phyloP scores from a whole-genome alignment of 768 basidiomycete genomes.

The Pulveroboletus ravenelii region DNA sequence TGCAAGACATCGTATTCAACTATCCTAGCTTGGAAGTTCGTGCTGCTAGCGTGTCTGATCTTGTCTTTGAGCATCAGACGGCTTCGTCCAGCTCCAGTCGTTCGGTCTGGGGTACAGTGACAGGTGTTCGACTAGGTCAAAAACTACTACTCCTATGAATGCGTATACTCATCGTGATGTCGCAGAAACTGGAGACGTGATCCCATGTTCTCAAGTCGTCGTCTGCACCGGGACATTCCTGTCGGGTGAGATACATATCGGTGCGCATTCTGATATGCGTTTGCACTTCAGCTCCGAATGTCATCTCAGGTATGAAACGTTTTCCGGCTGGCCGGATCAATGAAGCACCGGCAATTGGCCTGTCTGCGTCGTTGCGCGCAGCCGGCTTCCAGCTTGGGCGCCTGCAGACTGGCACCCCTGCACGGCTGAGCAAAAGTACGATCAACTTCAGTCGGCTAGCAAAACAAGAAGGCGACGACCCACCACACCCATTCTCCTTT shows the following conservation, averaged over 20 bases:
- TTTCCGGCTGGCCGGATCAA: slow-evolving; percentile 76
- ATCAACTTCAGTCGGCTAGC: slow-evolving; percentile 64
- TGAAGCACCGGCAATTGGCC: slow-evolving; percentile 65
- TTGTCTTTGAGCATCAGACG: slow-evolving; percentile 54
- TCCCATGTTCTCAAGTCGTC: slow-evolving; percentile 76
- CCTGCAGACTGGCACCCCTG: slow-evolving; percentile 84
- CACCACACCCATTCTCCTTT: slow-evolving; percentile 73
- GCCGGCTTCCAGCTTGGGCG: slow-evolving; percentile 83
- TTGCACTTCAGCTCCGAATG: neutral
- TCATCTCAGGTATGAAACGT: slow-evolving; percentile 52
- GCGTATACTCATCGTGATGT: neutral
- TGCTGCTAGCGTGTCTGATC: slow-evolving; percentile 74
- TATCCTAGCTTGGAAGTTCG: slow-evolving; percentile 68
- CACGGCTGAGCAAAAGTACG: slow-evolving; percentile 63
- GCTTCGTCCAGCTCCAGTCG: slow-evolving; percentile 21
- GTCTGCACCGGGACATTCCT: slow-evolving; percentile 91
- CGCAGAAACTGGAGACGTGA: slow-evolving; percentile 67
- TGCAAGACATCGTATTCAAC: slow-evolving; percentile 63
- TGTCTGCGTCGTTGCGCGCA: slow-evolving; percentile 67
- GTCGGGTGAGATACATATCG: slow-evolving; percentile 88
- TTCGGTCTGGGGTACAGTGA: slow-evolving; percentile 47
- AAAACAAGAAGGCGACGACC: slow-evolving; percentile 61
- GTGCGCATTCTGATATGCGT: slow-evolving; percentile 32
- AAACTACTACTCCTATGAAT: neutral
- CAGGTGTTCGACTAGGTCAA: slow-evolving; percentile 67